Evolutionary conservation across 2,329 filamentous ascomycete genomes (phyloP), one percentile per base, ranked within the genome.

Genomic region (Teratosphaeriaceae sp.): DNA sequence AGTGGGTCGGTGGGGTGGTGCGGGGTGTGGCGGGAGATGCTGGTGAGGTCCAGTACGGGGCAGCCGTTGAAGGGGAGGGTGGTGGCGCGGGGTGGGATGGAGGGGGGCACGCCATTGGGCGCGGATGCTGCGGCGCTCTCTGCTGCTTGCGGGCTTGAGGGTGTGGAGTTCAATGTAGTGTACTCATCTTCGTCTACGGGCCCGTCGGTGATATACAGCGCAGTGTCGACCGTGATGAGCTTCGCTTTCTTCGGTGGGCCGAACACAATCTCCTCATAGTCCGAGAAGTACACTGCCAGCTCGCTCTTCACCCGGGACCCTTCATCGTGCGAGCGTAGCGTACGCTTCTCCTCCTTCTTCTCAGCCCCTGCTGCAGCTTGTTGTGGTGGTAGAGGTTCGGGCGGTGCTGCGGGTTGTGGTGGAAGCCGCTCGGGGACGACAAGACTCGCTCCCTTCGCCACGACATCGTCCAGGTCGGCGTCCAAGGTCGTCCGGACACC

Each of bases 201-300:
- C 27, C 60, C 58, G 36, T 61, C 59, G 27, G 53, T 57, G 18
- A 62, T 48, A 43, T 58, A 62, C 24, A 60, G 42, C 7, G 47
- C 42, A 15, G 54, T 49, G 31, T 55, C 48, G 33, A 45, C 38
- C 7, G 53, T 59, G 27, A 59, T 54, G 54, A 63, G 75, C 89
- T 88, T 83, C 55, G 83, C 73, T 65, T 89, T 83, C 56, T 84
- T 84, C 29, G 82, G 79, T 50, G 87, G 82, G 60, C 94, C 86
- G 49, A 86, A 88, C 67, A 97, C 88, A 53, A 96, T 79, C 62
- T 94, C 87, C 65, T 96, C 89, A 65, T 95, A 97, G 59, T 94
- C 89, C 40, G 85, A 82, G 60, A 97, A 96, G 67, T 95, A 97
- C 37, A 80, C 78, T 27, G 88, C 83, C 48, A 97, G 74, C 60